A percentile compares a stretch with the other conserved stretches of the same genome.
phyloP scores from a whole-genome alignment of 495 filamentous ascomycete genomes.

The Daldinia grandis region DNA sequence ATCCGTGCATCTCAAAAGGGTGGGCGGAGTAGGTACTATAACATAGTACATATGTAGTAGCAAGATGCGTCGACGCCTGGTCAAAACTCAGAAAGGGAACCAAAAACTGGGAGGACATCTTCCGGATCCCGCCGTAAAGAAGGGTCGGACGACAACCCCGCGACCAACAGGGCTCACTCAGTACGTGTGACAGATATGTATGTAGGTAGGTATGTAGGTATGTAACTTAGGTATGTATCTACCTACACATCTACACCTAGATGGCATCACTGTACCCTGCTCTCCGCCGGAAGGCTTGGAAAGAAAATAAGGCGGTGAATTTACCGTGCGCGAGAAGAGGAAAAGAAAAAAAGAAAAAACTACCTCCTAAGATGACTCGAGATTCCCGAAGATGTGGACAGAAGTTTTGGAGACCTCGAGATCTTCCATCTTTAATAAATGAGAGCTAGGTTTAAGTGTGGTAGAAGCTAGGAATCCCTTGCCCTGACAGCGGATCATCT shows the following conservation, averaged over 20 bases:
- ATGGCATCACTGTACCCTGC: not conserved
- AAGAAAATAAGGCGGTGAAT: not conserved
- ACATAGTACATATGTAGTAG: not conserved
- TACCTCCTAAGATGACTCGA: not conserved
- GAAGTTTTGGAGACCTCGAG: constrained; percentile 26
- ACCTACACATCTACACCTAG: not conserved
- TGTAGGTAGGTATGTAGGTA: too few relatives aligned
- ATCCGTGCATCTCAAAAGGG: constrained; percentile 12
- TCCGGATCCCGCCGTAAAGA: constrained; percentile 29
- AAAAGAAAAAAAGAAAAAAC: not conserved
- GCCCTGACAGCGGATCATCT: constrained; percentile 37
- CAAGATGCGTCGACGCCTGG: constrained; percentile 24
- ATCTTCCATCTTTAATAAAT: constrained; percentile 23
- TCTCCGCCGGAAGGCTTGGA: not conserved
- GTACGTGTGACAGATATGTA: constrained; percentile 17
- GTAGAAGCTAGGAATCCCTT: constrained; percentile 26
- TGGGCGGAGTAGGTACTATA: constrained; percentile 20
- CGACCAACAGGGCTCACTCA: constrained; percentile 14
- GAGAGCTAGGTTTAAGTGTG: constrained; percentile 9
- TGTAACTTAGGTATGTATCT: too few relatives aligned
- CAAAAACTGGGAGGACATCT: constrained; percentile 30
- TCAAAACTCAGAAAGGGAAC: constrained; percentile 9
- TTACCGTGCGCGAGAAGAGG: not conserved
- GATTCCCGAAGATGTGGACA: constrained; percentile 23
- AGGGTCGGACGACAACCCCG: constrained; percentile 33